Evolutionary conservation across 805 yeast genomes (phyloP).

Genomic region (Saccharomycopsis fodiens): DNA sequence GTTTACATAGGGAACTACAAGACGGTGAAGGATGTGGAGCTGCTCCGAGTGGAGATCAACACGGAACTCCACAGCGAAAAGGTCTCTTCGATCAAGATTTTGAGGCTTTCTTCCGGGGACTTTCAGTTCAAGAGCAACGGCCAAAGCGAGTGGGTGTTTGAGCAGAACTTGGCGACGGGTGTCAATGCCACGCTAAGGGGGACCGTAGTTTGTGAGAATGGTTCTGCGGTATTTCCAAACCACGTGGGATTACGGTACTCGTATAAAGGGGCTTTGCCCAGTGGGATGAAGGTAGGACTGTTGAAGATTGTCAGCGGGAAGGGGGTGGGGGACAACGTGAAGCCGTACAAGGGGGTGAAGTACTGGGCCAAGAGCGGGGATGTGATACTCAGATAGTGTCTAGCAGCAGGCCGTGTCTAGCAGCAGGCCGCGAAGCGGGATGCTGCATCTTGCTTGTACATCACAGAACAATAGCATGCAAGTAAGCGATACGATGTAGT

Average conservation of each 20-base stretch:
- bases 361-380: constrained; percentile 63
- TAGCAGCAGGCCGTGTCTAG: no score
- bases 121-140: constrained; percentile 47
- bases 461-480: no score
- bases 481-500: no score
- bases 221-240: constrained; percentile 30
- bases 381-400: constrained; percentile 41
- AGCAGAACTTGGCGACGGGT: constrained; percentile 51
- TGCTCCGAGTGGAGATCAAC: constrained; percentile 36
- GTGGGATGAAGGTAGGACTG: constrained; percentile 64
- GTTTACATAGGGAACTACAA: constrained; percentile 40
- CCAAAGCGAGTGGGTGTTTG: constrained; percentile 63
- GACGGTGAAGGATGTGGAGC: constrained; percentile 40
- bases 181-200: constrained; percentile 64
- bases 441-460: no score
- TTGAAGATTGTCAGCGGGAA: constrained; percentile 48
- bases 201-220: constrained; percentile 28
- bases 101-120: constrained; percentile 73
- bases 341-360: constrained; percentile 89
- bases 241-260: constrained; percentile 44
- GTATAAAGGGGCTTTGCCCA: constrained; percentile 64
- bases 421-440: no score
- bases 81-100: constrained; percentile 39
- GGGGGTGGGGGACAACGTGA: constrained; percentile 53
- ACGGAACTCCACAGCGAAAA: constrained; percentile 24